phyloP scores from a whole-genome alignment of 805 yeast species.

The Lipomyces kockii region DNA sequence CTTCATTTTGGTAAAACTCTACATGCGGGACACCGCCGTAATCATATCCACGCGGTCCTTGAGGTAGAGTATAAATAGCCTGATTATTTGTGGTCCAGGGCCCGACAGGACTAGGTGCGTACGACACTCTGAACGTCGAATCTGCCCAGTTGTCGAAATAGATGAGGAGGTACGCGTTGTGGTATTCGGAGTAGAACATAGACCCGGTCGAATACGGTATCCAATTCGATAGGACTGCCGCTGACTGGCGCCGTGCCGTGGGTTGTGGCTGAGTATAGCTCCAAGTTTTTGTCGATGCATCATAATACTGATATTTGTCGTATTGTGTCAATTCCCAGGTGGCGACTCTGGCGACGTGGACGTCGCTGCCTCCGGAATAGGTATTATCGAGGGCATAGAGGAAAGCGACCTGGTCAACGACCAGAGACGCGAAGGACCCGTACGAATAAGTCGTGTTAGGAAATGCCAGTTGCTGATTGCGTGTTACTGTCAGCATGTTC shows the following conservation, averaged over 20 bases:
- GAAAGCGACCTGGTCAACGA: conserved; percentile 28
- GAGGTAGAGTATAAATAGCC: conserved; percentile 14
- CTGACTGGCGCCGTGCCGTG: conserved; percentile 29
- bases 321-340: conserved; percentile 2
- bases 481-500: conserved; percentile 16
- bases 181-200: conserved; percentile 30
- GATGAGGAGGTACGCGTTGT: conserved; percentile 27
- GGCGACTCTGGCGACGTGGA: conserved; percentile 34
- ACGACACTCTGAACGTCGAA: conserved; percentile 20
- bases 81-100: conserved; percentile 27
- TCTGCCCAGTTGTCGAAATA: conserved; percentile 33
- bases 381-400: conserved; percentile 27
- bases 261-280: conserved; percentile 24
- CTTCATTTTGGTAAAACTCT: conserved; percentile 12
- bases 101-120: conserved; percentile 33
- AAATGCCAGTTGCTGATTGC: conserved; percentile 16
- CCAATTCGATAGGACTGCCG: conserved; percentile 27
- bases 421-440: conserved; percentile 31
- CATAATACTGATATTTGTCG: conserved; percentile 25
- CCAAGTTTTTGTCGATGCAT: conserved; percentile 26
- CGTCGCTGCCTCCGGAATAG: conserved; percentile 27
- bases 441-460: conserved; percentile 23
- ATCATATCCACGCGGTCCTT: conserved; percentile 27
- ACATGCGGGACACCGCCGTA: conserved; percentile 34
- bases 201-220: conserved; percentile 32